phyloP scores from a whole-genome alignment of 179 eudicot genomes.

The Carnegiea gigantea region DNA sequence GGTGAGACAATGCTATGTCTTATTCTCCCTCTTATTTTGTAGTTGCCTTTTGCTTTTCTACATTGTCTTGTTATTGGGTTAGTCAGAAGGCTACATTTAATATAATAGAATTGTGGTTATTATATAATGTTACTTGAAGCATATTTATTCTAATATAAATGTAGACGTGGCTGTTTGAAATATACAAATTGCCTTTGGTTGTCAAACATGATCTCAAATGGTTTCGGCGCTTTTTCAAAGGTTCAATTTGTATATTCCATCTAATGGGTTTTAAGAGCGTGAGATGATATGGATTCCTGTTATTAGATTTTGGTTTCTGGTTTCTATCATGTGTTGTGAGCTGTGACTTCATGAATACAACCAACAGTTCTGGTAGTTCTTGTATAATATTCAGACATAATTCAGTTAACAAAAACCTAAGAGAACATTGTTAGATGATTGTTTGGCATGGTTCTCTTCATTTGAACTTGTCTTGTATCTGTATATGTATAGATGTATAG shows the following conservation, averaged over 20 bases:
- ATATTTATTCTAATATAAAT: not conserved
- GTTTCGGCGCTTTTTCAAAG: not conserved
- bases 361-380: not conserved
- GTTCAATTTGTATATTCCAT: not conserved
- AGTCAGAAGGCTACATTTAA: not conserved
- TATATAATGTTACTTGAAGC: not conserved
- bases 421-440: not conserved
- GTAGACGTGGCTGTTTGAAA: slow-evolving; percentile 5
- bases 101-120: not conserved
- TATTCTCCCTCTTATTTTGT: not conserved
- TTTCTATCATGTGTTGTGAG: not conserved
- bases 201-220: not conserved
- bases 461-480: not conserved
- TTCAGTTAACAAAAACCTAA: not conserved
- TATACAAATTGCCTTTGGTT: slow-evolving; percentile 1
- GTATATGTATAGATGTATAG: not conserved
- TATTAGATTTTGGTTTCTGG: not conserved
- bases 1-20: slow-evolving; percentile 40
- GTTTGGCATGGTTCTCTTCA: not conserved
- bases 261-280: slow-evolving; percentile 3
- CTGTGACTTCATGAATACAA: not conserved
- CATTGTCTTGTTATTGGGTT: not conserved
- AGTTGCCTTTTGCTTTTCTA: not conserved
- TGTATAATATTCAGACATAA: too few species aligned
- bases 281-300: not conserved